Conservation (phyloP, 2,329 filamentous ascomycete genomes). For the Mycosphaerella sp. region DNA sequence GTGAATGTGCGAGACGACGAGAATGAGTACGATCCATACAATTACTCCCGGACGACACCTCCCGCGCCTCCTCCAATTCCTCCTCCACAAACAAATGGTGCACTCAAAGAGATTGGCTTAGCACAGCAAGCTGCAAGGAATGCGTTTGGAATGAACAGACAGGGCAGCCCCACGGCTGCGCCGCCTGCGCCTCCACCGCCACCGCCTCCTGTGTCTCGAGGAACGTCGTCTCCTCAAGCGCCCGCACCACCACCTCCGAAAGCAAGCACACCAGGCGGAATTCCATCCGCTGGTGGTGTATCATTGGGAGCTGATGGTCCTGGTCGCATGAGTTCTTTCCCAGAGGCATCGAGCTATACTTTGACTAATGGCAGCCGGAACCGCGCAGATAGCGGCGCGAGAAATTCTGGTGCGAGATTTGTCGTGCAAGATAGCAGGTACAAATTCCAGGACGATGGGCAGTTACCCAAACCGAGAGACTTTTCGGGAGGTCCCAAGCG, state of each 20-base stretch:
- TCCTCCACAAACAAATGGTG: constrained; percentile 36
- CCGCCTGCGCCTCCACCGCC: constrained; percentile 41
- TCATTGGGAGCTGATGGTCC: constrained; percentile 14
- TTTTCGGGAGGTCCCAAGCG: constrained; percentile 68
- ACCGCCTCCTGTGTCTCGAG: constrained; percentile 35
- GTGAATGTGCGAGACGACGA: constrained; percentile 17
- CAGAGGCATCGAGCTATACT: constrained; percentile 31
- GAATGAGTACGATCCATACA: constrained; percentile 23
- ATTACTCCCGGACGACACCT: constrained; percentile 34
- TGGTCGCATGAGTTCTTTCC: constrained; percentile 15
- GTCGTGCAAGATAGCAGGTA: constrained; percentile 60
- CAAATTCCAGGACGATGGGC: constrained; percentile 76
- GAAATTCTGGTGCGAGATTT: constrained; percentile 25
- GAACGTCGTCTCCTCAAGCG: constrained; percentile 21
- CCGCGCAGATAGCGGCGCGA: constrained; percentile 22
- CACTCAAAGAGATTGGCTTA: constrained; percentile 40
- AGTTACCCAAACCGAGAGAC: constrained; percentile 77
- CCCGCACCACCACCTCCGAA: constrained; percentile 31
- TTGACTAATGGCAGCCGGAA: constrained; percentile 37
- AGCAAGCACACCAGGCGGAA: constrained; percentile 26
- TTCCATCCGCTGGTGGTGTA: constrained; percentile 28
- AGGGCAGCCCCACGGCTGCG: constrained; percentile 31
- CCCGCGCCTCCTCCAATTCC: constrained; percentile 52
- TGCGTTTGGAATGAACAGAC: constrained; percentile 43
- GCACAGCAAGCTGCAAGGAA: constrained; percentile 56